Percentiles rank a stretch among this genome's conserved stretches.
phyloP scores from a whole-genome alignment of 305 asterid species.

The Salvia sclarea region DNA sequence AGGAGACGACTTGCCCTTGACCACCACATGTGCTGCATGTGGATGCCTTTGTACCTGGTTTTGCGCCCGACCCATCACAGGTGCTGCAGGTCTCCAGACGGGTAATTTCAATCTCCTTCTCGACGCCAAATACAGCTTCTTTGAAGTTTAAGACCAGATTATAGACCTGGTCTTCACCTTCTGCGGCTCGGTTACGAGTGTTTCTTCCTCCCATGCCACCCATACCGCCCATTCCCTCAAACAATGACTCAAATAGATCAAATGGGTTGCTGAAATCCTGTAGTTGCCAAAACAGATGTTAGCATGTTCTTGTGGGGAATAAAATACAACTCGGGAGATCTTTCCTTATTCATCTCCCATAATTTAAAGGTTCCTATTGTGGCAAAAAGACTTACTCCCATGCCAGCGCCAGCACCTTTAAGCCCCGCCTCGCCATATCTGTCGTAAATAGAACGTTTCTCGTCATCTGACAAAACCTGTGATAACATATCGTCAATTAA shows the following conservation, averaged over 20 bases:
- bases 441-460: constrained; percentile 91
- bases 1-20: constrained; percentile 87
- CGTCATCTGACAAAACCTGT: constrained; percentile 95
- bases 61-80: constrained; percentile 90
- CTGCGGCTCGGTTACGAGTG: constrained; percentile 71
- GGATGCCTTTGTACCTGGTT: constrained; percentile 73
- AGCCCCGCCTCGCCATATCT: constrained; percentile 97
- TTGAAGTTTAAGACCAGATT: constrained; percentile 78
- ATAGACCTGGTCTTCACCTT: constrained; percentile 91
- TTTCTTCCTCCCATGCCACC: constrained; percentile 67
- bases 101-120: constrained; percentile 89
- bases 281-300: constrained; percentile 26
- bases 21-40: constrained; percentile 89
- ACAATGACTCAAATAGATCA: constrained; percentile 82
- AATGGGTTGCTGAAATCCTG: constrained; percentile 98
- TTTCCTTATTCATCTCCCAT: not conserved
- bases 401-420: constrained; percentile 87
- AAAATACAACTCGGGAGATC: constrained; percentile 3
- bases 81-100: constrained; percentile 87
- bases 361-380: not conserved
- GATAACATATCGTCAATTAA: constrained; percentile 22
- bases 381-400: constrained; percentile 70
- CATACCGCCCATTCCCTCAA: constrained; percentile 89
- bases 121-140: constrained; percentile 90
- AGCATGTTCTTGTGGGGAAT: constrained; percentile 13